Base-by-base conservation (phyloP, 1,284 basidiomycete species). In the Cutaneotrichosporon sp. region DNA sequence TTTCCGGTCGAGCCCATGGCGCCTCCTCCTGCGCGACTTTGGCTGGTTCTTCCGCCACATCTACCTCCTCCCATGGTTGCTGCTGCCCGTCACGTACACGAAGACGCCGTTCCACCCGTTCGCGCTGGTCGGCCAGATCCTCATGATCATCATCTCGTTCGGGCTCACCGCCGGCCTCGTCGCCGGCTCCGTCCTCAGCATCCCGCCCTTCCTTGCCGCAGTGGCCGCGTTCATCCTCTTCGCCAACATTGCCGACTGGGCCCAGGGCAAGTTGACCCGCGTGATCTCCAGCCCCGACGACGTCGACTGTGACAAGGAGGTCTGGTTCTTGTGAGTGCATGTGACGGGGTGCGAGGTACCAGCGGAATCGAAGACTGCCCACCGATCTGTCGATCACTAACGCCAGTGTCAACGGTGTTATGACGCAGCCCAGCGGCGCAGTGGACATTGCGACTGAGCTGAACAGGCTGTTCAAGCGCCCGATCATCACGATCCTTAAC, bases 371-470 rank as follows among this genome's bases (percentile, higher is more conserved):
- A 17, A n/a, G n/a, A n/a, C n/a, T n/a, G n/a, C n/a, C n/a, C n/a
- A n/a, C n/a, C n/a, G n/a, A n/a, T 24, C 20, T 11, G 20, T 7
- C 9, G 20, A 3, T 35, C 2, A 6, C 47, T 49, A 31, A 41
- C 47, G 7, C 3, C 37, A 70, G 67, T 45, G 61, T 70, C 22
- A 70, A 70, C 51, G 67, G 67, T n/a, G 58, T 70, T 20, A 60
- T 52, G 2, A 70, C 66, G n/a, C 61, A 61, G 2, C 34, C 39
- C 14, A 55, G 49, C 7, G 62, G 61, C 10, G 56, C 62, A 2
- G 51, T 63, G 24, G 61, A 61, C 22, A 64, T 59, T 43, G 57
- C 60, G 39, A 46, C 59, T 37, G 37, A 33, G 19, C 60, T 70
- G 9, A 54, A 64, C 20, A 17, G 16, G 9, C 49, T 63, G 12